Evolutionary conservation across 352 stramenopile genomes (phyloP).

Genomic region (Peronospora destructor): DNA sequence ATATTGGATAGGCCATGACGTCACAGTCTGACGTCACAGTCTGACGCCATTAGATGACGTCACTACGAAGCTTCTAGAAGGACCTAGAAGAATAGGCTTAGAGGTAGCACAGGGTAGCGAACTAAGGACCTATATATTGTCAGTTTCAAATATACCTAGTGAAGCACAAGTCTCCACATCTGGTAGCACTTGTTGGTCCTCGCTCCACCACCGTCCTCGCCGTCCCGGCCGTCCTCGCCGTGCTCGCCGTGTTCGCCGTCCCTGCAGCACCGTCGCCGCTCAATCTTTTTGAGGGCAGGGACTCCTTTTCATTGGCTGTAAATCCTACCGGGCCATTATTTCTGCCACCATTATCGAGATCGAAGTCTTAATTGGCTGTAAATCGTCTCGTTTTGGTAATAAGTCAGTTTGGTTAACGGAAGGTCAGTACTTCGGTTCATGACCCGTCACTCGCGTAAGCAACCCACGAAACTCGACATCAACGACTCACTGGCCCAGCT

Average conservation of each 20-base stretch:
- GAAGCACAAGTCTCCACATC: background rate
- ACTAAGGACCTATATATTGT: conserved; percentile 1
- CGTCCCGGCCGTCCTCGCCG: background rate
- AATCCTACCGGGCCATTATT: conserved; percentile 1
- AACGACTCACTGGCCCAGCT: conserved; percentile 1
- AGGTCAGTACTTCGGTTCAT: conserved; percentile 5
- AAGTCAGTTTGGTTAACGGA: conserved; percentile 2
- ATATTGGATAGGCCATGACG: background rate
- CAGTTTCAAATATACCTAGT: conserved; percentile 1
- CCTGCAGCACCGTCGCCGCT: background rate
- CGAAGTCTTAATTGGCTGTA: conserved; percentile 1
- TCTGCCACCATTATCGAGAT: conserved; percentile 1
- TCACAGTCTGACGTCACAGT: background rate
- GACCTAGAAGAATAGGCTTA: background rate
- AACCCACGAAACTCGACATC: background rate
- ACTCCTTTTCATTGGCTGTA: conserved; percentile 3
- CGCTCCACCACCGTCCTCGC: no score
- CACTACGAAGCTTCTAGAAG: background rate
- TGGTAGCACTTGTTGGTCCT: conserved; percentile 4
- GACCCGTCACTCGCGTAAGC: background rate
- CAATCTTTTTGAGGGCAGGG: conserved; percentile 1
- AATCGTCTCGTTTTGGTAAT: conserved; percentile 1
- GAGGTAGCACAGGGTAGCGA: background rate
- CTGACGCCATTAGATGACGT: background rate
- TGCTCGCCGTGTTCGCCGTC: background rate